phyloP scores from a whole-genome alignment of 2,329 filamentous ascomycete species.

The Calonectria multiphialidica region DNA sequence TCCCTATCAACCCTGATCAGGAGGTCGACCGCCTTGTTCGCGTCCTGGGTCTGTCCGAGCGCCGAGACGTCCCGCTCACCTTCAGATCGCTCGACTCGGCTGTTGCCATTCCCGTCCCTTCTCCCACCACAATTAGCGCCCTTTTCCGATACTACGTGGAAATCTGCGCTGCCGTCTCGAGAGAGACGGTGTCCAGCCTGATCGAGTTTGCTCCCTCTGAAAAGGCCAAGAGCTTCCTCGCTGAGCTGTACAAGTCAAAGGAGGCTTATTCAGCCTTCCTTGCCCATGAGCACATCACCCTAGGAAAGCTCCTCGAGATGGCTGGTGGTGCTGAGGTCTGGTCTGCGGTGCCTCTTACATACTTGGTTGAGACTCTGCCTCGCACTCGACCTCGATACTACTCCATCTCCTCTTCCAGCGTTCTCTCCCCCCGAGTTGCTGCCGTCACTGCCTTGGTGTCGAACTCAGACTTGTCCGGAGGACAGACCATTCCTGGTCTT shows the following conservation, averaged over 20 bases:
- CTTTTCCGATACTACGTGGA: conserved; percentile 58
- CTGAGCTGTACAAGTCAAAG: conserved; percentile 20
- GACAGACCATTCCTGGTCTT: conserved; percentile 22
- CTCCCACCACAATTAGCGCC: conserved; percentile 50
- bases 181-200: conserved; percentile 65
- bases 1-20: conserved; percentile 48
- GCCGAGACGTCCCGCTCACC: conserved; percentile 34
- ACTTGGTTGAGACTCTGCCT: conserved; percentile 22
- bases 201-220: conserved; percentile 62
- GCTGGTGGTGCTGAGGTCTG: conserved; percentile 11
- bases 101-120: conserved; percentile 43
- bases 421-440: conserved; percentile 28
- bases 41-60: conserved; percentile 39
- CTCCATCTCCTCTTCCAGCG: conserved; percentile 67
- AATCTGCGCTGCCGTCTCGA: conserved; percentile 47
- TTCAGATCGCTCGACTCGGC: conserved; percentile 32
- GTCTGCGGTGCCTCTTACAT: conserved; percentile 15
- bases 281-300: conserved; percentile 18
- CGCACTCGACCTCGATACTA: conserved; percentile 65
- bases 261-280: conserved; percentile 20
- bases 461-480: conserved; percentile 9
- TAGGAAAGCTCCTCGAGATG: conserved; percentile 21
- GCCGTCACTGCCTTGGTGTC: conserved; percentile 17
- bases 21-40: conserved; percentile 45
- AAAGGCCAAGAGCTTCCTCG: conserved; percentile 15